phyloP scores from a whole-genome alignment of 2,329 filamentous ascomycete genomes.

The Furcasterigmium furcatum region DNA sequence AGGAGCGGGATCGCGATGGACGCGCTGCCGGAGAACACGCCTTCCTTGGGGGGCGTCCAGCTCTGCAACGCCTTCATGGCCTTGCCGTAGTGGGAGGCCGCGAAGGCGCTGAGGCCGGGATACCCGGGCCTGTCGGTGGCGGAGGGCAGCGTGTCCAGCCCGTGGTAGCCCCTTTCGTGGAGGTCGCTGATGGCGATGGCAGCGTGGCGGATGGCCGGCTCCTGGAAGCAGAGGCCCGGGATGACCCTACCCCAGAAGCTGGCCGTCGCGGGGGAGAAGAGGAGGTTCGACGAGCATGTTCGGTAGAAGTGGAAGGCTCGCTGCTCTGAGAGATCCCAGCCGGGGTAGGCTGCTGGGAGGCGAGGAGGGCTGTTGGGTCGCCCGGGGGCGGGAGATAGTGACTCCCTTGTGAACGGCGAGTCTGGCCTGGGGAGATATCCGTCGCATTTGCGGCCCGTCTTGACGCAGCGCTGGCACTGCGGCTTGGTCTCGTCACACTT shows the following conservation, averaged over 20 bases:
- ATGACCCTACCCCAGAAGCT: conserved; percentile 42
- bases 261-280: conserved; percentile 35
- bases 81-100: conserved; percentile 43
- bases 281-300: conserved; percentile 29
- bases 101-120: conserved; percentile 23
- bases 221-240: conserved; percentile 38
- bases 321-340: conserved; percentile 12
- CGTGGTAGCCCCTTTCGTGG: conserved; percentile 29
- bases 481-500: conserved; percentile 57
- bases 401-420: conserved; percentile 13
- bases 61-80: conserved; percentile 40
- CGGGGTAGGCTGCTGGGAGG: conserved; percentile 9
- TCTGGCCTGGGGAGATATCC: conserved; percentile 36
- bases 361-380: conserved; percentile 11
- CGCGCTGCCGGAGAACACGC: conserved; percentile 18
- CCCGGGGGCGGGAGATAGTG: conserved; percentile 7
- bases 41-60: conserved; percentile 23
- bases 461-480: conserved; percentile 47
- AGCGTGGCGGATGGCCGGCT: conserved; percentile 45
- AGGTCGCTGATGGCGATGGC: conserved; percentile 46
- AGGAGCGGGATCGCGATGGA: conserved; percentile 30
- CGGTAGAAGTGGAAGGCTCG: conserved; percentile 29
- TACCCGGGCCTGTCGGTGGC: not conserved
- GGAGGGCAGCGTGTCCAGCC: not conserved
- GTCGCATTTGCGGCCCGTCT: conserved; percentile 54